These are phyloP conservation scores for Alternaria angustiovoidea DNA, from an alignment of 2,329 filamentous ascomycete species.

Conservation along the genomic window DNA sequence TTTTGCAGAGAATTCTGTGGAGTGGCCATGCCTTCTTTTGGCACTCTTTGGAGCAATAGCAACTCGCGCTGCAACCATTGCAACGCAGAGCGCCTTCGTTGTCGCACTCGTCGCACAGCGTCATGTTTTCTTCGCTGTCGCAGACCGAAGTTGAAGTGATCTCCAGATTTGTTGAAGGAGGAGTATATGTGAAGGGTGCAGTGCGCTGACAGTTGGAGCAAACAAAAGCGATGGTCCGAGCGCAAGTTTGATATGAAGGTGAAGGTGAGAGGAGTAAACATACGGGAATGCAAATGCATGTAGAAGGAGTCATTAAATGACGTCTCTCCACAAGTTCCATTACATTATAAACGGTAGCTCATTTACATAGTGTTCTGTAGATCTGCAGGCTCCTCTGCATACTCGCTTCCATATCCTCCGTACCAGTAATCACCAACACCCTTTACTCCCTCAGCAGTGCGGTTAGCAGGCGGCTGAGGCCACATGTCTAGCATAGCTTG, in stretches of 20 bases:
- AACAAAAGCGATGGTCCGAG: background rate
- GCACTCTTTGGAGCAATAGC: background rate
- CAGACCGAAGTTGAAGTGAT: background rate
- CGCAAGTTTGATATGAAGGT: background rate
- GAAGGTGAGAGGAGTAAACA: background rate
- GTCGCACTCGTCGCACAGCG: background rate
- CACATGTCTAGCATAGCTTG: constrained; percentile 36
- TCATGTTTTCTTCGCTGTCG: background rate
- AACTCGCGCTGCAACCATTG: background rate
- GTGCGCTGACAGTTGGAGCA: background rate
- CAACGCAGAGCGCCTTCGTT: background rate
- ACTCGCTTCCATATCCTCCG: constrained; percentile 24
- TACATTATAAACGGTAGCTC: background rate
- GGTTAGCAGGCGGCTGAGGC: constrained; percentile 37
- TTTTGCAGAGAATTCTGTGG: background rate
- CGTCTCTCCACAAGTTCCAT: background rate
- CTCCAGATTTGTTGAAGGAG: too few species aligned
- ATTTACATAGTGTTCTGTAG: background rate
- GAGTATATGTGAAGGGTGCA: too few species aligned
- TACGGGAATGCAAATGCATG: background rate
- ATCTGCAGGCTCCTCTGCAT: background rate
- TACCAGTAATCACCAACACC: constrained; percentile 33
- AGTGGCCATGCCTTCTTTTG: background rate
- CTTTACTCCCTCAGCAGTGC: constrained; percentile 27
- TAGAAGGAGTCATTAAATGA: too few species aligned